Evolutionary conservation across 192 early-diverging fungal species (phyloP), one percentile per base, ranked within the genome.

Genomic region (Backusella morwellensis): DNA sequence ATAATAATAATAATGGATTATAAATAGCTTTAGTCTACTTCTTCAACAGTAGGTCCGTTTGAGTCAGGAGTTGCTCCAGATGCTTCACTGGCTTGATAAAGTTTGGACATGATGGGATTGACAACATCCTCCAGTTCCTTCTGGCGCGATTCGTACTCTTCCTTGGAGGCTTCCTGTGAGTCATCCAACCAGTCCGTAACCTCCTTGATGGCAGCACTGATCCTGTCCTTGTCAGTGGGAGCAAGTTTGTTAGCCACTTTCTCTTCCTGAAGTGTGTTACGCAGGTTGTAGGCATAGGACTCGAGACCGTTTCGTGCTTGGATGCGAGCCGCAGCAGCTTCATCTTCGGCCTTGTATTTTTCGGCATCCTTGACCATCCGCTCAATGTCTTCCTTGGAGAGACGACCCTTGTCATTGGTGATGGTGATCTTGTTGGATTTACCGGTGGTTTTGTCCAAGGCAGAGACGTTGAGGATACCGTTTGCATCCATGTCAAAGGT

Each of bases 371-470:
- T 76, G 40, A 96, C 93, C 95, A 98, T 97, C 82, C 96, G 96
- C 86, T 99, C 96, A 81, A 99, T 98, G 81, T 98, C 96, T 83
- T 98, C 97, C 92, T 98, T 96, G 78, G 95, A 93, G 73, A 99
- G 91, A 91, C 96, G 54, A 81, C 96, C 96, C 92, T 98, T 97
- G 91, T 98, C 96, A 90, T 98, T 97, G 89, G 96, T 97, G 89
- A 99, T 97, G 86, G 96, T 97, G 87, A 98, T 97, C 91, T 96
- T 98, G 92, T 97, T 96, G 81, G 93, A 92, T 78, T 91, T 89
- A 69, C 96, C 95, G 75, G 95, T 97, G 78, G 94, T 93, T 92
- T 97, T 97, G 90, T 97, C 96, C 72, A 93, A 83, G 66, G 96
- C 96, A 73, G 90, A 87, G 84, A 99, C 96, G 89, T 98, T 97